Base-by-base conservation (phyloP, 352 stramenopile species). In the Pythium brassicae region DNA sequence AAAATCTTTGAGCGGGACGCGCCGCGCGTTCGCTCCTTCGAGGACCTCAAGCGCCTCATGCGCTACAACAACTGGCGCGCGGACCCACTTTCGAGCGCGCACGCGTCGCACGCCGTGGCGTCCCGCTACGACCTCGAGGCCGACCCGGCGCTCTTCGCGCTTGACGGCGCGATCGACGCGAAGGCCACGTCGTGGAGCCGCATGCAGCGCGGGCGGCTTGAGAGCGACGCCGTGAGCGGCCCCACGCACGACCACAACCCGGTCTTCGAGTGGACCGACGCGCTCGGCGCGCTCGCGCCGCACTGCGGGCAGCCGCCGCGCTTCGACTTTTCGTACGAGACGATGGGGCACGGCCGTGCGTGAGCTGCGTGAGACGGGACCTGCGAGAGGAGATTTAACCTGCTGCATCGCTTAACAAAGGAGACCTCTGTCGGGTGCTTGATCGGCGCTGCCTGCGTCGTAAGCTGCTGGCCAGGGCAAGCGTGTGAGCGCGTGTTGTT, bases 151-250 rank as follows among this genome's bases (percentile, higher is more conserved):
- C 53, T 71, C 14, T 68, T 75, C 20, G 63, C 68, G 34, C 66
- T 86, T 12, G 53, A 76, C 29, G 83, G 83, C 22, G 78, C 71
- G 32, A 87, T 90, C 57, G 84, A 94, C 63, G 74, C 74, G 49
- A 94, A 94, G 55, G 78, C 82, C n/a, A 85, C 84, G 45, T 72
- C 65, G 15, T 69, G 75, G 34, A 60, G 43, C 23, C 55, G 57
- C 39, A 53, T 71, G 29, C 37, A 57, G 51, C 26, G 32, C 9
- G 49, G 49, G 1, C 59, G 65, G 4, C 66, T 83, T 34, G 64
- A 76, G 39, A 84, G 79, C 44, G 66, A 84, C 20, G 79, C 78
- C 7, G 66, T 78, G 48, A 85, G 74, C 44, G 83, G 83, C 5
- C 83, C 82, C 9, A 88, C 76, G n/a, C 55, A 68, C 49, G 63